Base-by-base conservation (phyloP, 305 asterid species). In the Fraxinus sp. region DNA sequence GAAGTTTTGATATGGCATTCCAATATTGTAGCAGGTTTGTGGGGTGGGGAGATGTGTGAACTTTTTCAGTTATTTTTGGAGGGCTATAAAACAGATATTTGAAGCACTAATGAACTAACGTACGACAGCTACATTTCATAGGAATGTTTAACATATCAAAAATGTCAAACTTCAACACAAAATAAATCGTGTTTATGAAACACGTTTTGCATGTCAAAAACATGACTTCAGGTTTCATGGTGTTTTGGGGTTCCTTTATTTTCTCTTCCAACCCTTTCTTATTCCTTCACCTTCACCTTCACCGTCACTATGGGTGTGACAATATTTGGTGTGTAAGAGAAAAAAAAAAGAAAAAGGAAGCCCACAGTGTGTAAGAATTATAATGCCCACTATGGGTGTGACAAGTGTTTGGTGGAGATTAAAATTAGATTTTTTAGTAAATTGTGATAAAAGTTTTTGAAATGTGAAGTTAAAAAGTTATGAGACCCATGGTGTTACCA, bases 1-100 rank as follows among this genome's bases (percentile, higher is more conserved):
- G 37, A 68, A 11, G 8, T 68, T 13, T 68, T 30, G 74, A 28
- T 28, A 26, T 26, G 74, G 22, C 32, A 26, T 7, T 68, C 74
- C 74, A 68, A 68, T 68, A 68, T 68, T 28, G 39, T 68, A 33
- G 74, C 74, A 10, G 41, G 26, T 75, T 82, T 83, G 89, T 80
- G 75, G 83, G 89, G 85, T 79, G 81, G 71, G 76, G 78, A 24
- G 71, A 49, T 72, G 13, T 28, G 49, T 30, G 57, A 26, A 59
- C 6, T 76, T 77, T 24, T 78, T 79, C 75, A 32, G 78, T 83
- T 83, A 39, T 32, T 77, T 85, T 74, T 84, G 74, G 74, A 30
- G 36, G 74, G 74, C 39, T 68, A 68, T 13, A 68, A 68, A 68
- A 68, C 37, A 68, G 74, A 28, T 16, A 68, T 68, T 28, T 68